Evolutionary conservation across 192 early-diverging fungal species (phyloP).

Genomic region (Coemansia sp.): DNA sequence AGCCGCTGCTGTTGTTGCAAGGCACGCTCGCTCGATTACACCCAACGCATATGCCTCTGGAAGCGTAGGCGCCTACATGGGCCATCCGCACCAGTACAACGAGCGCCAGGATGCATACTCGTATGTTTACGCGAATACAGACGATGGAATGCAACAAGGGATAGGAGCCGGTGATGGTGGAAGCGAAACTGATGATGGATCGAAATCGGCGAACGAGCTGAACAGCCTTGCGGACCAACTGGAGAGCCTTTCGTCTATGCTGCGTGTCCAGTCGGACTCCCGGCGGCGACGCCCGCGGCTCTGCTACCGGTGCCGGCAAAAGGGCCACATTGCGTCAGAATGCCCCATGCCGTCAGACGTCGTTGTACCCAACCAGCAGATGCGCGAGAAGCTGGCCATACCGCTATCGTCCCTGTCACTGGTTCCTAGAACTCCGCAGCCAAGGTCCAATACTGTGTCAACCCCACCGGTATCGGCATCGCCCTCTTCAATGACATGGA

Average conservation of each 20-base stretch:
- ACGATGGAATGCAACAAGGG: conserved; percentile 17
- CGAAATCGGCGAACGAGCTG: conserved; percentile 33
- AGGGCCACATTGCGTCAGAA: conserved; percentile 46
- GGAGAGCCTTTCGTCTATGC: conserved; percentile 38
- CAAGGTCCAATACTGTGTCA: conserved; percentile 19
- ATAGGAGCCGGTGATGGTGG: conserved; percentile 9
- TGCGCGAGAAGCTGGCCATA: conserved; percentile 23
- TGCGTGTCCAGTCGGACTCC: conserved; percentile 48
- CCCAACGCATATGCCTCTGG: neutral
- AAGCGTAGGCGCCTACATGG: neutral
- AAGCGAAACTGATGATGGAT: conserved; percentile 35
- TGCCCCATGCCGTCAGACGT: conserved; percentile 39
- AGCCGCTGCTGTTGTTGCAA: conserved; percentile 3
- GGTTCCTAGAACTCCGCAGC: conserved; percentile 2
- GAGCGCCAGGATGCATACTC: conserved; percentile 11
- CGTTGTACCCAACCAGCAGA: conserved; percentile 31
- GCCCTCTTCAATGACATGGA: conserved; percentile 13
- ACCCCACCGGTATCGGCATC: neutral
- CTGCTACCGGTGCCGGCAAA: conserved; percentile 53
- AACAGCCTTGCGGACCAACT: conserved; percentile 48
- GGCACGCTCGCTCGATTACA: neutral
- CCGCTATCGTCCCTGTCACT: neutral
- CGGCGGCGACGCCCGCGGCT: conserved; percentile 43
- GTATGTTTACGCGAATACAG: conserved; percentile 1
- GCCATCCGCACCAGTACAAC: neutral